Evolutionary conservation across 306 rosid genomes (phyloP).

Genomic region (Dryas alaskensis): DNA sequence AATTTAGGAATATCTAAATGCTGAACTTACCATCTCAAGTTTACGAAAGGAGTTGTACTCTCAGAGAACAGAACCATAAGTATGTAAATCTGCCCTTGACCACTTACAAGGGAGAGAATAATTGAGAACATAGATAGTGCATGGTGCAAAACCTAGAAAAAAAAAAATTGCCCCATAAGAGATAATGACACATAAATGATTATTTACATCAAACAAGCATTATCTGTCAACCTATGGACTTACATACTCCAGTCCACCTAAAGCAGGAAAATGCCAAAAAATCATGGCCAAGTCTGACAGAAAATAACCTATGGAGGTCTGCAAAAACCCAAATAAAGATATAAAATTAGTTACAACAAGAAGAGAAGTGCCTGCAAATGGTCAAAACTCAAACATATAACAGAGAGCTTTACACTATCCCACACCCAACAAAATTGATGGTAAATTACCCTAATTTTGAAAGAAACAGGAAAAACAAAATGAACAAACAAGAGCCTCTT

Average conservation of each 20-base stretch:
- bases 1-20: conserved; percentile 12
- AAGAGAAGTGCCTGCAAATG: conserved; percentile 16
- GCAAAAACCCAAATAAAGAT: conserved; percentile 24
- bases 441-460: conserved; percentile 3
- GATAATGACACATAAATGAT: neutral
- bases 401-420: neutral
- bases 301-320: conserved; percentile 88
- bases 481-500: neutral
- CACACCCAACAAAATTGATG: conserved; percentile 13
- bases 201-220: conserved; percentile 12
- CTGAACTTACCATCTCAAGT: conserved; percentile 75
- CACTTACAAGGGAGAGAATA: conserved; percentile 63
- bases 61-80: conserved; percentile 88
- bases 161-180: neutral
- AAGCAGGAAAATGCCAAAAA: conserved; percentile 74
- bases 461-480: neutral
- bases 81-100: conserved; percentile 82
- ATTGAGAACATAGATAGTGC: conserved; percentile 73
- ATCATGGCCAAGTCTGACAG: conserved; percentile 79
- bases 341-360: neutral
- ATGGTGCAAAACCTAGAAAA: conserved; percentile 74
- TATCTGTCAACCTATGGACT: conserved; percentile 35
- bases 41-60: conserved; percentile 86
- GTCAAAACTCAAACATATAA: neutral
- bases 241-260: conserved; percentile 92